These are phyloP conservation scores for Bisporella sp. DNA, from an alignment of 2,329 filamentous ascomycete species.

Conservation along the genomic window DNA sequence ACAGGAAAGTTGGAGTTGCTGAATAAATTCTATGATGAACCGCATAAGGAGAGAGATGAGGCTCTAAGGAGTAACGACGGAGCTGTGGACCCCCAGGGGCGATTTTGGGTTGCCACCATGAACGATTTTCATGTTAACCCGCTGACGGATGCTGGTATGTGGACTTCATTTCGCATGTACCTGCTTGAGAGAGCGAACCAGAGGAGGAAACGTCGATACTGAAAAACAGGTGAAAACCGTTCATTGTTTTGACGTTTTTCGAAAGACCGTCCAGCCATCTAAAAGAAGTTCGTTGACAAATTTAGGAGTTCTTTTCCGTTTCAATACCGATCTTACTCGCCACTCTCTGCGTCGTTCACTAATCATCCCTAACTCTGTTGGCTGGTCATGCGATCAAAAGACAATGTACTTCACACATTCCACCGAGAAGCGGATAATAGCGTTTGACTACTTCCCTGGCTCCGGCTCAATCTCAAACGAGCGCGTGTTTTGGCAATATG, in stretches of 20 bases:
- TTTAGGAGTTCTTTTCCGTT: conserved; percentile 64
- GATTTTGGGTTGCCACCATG: conserved; percentile 84
- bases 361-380: conserved; percentile 78
- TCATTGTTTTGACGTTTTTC: too few relatives aligned
- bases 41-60: conserved; percentile 22
- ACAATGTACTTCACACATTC: conserved; percentile 75
- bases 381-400: conserved; percentile 67
- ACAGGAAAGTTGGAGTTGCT: conserved; percentile 48
- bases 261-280: too few relatives aligned
- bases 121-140: conserved; percentile 56
- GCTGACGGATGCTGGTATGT: conserved; percentile 29
- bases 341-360: conserved; percentile 55
- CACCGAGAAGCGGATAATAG: conserved; percentile 60
- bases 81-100: conserved; percentile 68
- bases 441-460: conserved; percentile 64
- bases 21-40: conserved; percentile 36
- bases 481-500: conserved; percentile 62
- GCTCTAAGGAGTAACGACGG: conserved; percentile 73
- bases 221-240: too few relatives aligned
- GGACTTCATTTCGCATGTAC: neutral
- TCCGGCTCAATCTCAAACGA: conserved; percentile 61
- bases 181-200: too few relatives aligned
- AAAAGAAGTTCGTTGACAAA: too few relatives aligned
- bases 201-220: too few relatives aligned
- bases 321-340: conserved; percentile 55